Evolutionary conservation across 129 eudicot genomes (phyloP).

Genomic region (Arctium lappa): DNA sequence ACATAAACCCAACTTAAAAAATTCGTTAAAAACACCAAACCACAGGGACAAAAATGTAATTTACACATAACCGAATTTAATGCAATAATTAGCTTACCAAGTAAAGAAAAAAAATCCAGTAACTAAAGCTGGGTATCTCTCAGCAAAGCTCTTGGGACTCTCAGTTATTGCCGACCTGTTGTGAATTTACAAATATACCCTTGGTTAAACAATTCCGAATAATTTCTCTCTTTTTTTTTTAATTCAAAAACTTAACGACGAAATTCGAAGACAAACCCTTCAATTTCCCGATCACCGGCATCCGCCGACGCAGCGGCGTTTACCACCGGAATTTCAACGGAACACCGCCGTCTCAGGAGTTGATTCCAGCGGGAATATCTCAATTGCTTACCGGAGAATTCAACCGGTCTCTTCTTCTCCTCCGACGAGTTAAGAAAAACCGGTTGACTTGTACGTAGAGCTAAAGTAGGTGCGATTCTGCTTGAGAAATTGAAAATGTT

Average conservation of each 20-base stretch:
- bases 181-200: background rate
- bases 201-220: background rate
- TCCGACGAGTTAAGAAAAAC: slow-evolving; percentile 26
- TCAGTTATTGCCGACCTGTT: slow-evolving; percentile 32
- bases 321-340: slow-evolving; percentile 27
- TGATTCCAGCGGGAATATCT: slow-evolving; percentile 39
- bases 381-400: slow-evolving; percentile 35
- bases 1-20: background rate
- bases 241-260: background rate
- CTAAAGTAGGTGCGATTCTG: slow-evolving; percentile 22
- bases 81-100: slow-evolving; percentile 34
- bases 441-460: slow-evolving; percentile 29
- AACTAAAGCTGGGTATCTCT: slow-evolving; percentile 44
- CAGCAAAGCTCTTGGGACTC: slow-evolving; percentile 45
- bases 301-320: slow-evolving; percentile 65
- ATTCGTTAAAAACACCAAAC: background rate
- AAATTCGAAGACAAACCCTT: slow-evolving; percentile 42
- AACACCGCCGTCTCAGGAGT: slow-evolving; percentile 29
- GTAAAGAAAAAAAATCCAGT: slow-evolving; percentile 67
- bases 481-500: slow-evolving; percentile 8
- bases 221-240: background rate
- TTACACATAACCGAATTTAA: background rate
- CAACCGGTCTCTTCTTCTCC: slow-evolving; percentile 21
- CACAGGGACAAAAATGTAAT: background rate
- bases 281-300: slow-evolving; percentile 47